Conservation (phyloP, 352 stramenopile species). For the Phytophthora syringae region DNA sequence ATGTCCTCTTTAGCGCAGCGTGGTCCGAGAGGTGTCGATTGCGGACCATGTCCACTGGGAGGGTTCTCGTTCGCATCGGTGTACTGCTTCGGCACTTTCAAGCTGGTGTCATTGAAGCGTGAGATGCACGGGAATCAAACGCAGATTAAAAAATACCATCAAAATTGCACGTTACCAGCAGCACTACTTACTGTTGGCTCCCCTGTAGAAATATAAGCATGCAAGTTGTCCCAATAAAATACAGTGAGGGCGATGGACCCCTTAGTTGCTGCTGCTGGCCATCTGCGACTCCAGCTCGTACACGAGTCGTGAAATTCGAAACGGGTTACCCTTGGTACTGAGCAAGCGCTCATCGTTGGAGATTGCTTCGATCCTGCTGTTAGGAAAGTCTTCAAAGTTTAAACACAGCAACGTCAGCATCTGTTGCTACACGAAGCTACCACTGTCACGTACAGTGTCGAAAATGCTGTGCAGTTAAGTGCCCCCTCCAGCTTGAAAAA, state of each 20-base stretch:
- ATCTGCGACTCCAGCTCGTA: constrained; percentile 35
- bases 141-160: neutral
- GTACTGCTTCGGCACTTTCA: constrained; percentile 67
- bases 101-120: constrained; percentile 24
- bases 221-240: constrained; percentile 23
- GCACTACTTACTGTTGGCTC: constrained; percentile 6
- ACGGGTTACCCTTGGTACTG: constrained; percentile 38
- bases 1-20: constrained; percentile 62
- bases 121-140: neutral
- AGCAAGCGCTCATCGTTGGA: constrained; percentile 37
- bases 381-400: constrained; percentile 32
- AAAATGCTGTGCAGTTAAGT: constrained; percentile 47
- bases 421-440: neutral
- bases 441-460: constrained; percentile 41
- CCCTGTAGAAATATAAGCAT: constrained; percentile 15
- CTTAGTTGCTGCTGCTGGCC: constrained; percentile 12
- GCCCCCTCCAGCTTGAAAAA: constrained; percentile 53
- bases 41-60: constrained; percentile 64
- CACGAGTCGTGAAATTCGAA: constrained; percentile 39
- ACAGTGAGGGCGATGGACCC: constrained; percentile 8
- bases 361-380: constrained; percentile 37
- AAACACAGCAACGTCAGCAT: neutral
- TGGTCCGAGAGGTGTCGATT: constrained; percentile 69
- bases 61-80: constrained; percentile 53
- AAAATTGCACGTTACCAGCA: constrained; percentile 20